Percentiles rank a stretch among this genome's conserved stretches.
Evolutionary conservation across 306 rosid genomes (phyloP).

Genomic region (Gillenia trifoliata): DNA sequence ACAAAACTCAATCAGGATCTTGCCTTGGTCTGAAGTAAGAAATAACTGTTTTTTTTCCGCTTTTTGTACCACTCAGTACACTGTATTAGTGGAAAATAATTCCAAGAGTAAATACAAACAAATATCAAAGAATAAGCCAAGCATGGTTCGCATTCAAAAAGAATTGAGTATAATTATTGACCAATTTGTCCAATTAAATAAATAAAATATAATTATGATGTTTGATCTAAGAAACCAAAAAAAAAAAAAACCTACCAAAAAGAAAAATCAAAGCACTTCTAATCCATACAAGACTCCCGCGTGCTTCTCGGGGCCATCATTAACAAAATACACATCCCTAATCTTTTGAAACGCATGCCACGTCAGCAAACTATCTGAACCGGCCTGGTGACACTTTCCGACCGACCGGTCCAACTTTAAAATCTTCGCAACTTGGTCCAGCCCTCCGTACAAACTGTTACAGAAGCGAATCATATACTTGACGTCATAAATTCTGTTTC

Average conservation of each 20-base stretch:
- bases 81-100: no score
- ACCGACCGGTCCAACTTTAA: slow-evolving; percentile 56
- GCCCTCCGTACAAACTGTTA: slow-evolving; percentile 45
- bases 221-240: no score
- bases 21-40: no score
- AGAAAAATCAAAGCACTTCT: slow-evolving; percentile 25
- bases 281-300: slow-evolving; percentile 63
- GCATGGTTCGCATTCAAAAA: no score
- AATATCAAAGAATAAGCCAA: no score
- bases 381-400: slow-evolving; percentile 79
- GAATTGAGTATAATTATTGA: no score
- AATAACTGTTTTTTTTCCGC: not conserved
- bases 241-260: not conserved
- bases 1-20: no score
- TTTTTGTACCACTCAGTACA: no score
- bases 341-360: slow-evolving; percentile 61
- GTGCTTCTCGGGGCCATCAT: slow-evolving; percentile 35
- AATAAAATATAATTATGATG: not conserved
- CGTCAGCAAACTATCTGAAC: slow-evolving; percentile 66
- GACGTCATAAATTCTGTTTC: slow-evolving; percentile 47
- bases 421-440: slow-evolving; percentile 53
- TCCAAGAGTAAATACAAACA: no score
- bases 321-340: slow-evolving; percentile 39
- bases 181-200: not conserved
- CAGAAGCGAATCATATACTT: slow-evolving; percentile 71